Evolutionary conservation across 164 flowering plant species (phyloP).

Genomic region (Piper betle): DNA sequence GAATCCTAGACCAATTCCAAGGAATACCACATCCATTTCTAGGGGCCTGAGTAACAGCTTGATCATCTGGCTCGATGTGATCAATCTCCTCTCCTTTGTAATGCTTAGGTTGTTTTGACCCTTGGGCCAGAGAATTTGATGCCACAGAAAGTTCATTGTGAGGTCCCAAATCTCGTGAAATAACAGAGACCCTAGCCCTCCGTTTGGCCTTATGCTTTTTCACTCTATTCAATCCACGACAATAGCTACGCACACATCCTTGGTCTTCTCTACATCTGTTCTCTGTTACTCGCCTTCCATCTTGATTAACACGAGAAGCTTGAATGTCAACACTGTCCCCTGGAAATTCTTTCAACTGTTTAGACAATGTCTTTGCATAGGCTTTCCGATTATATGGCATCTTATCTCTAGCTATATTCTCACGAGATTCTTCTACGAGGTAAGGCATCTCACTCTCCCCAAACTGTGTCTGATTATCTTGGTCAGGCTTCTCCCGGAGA

Average conservation of each 20-base stretch:
- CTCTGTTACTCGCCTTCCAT: constrained; percentile 15
- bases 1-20: constrained; percentile 97
- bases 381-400: constrained; percentile 27
- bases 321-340: constrained; percentile 52
- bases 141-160: constrained; percentile 69
- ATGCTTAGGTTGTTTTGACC: constrained; percentile 24
- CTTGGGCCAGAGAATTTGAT: constrained; percentile 60
- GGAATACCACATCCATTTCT: constrained; percentile 92
- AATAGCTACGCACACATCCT: constrained; percentile 21
- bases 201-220: constrained; percentile 58
- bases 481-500: constrained; percentile 25
- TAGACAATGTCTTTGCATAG: constrained; percentile 44
- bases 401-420: constrained; percentile 24
- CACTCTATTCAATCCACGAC: constrained; percentile 31
- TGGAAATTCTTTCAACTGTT: constrained; percentile 41
- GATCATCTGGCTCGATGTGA: constrained; percentile 19
- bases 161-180: constrained; percentile 35
- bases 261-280: constrained; percentile 26
- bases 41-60: constrained; percentile 37
- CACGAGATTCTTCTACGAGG: constrained; percentile 24
- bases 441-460: constrained; percentile 18
- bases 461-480: constrained; percentile 13
- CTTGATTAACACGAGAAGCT: constrained; percentile 31
- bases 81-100: constrained; percentile 29
- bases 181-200: constrained; percentile 27